A percentile compares a stretch with the other conserved stretches of the same genome.
phyloP scores from a whole-genome alignment of 2,329 filamentous ascomycete genomes.

The Botrytis porri region DNA sequence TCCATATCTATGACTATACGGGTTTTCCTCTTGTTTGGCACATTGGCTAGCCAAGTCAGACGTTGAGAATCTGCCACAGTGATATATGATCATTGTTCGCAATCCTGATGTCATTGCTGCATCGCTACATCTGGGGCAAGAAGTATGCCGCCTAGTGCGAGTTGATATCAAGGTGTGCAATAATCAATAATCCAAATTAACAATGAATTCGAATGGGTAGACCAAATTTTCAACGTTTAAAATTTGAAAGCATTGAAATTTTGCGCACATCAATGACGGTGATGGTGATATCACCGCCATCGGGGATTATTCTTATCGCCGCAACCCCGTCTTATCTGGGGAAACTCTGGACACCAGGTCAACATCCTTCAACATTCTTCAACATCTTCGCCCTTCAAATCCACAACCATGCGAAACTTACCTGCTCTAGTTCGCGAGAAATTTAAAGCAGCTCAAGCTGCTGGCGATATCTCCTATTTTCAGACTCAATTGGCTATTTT shows the following conservation, averaged over 20 bases:
- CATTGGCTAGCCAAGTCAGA: background rate
- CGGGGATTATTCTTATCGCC: background rate
- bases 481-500: constrained; percentile 35
- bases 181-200: background rate
- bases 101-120: background rate
- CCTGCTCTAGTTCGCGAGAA: constrained; percentile 33
- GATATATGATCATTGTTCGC: background rate
- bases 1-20: background rate
- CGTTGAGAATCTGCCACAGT: background rate
- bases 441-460: constrained; percentile 34
- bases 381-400: background rate
- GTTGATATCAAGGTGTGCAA: background rate
- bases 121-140: background rate
- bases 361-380: background rate
- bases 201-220: background rate
- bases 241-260: background rate
- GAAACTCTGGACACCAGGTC: background rate
- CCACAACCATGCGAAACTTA: constrained; percentile 23
- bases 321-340: background rate
- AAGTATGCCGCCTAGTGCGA: background rate
- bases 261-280: background rate
- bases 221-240: background rate
- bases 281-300: background rate
- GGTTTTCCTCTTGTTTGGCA: background rate
- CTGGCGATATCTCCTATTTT: constrained; percentile 35